Evolutionary conservation across 2,329 filamentous ascomycete species (phyloP).

Genomic region (Pyrenochaeta sp.): DNA sequence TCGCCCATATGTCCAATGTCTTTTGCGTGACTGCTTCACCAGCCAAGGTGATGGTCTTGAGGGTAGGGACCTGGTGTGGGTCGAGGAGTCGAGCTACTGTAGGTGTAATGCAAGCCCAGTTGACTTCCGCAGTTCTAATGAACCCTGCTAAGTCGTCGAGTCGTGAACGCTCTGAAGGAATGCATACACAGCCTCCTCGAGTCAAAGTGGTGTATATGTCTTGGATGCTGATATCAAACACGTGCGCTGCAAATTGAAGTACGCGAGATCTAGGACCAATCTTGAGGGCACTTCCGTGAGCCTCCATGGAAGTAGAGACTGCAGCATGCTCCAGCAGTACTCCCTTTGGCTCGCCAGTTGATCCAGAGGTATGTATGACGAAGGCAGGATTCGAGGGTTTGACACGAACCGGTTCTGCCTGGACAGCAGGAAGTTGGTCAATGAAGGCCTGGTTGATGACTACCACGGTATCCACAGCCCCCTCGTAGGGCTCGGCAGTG

Average conservation of each 20-base stretch:
- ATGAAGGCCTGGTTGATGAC: no score
- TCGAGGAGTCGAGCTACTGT: constrained; percentile 15
- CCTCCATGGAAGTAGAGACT: not conserved
- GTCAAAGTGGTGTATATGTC: not conserved
- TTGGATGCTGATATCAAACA: not conserved
- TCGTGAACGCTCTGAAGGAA: not conserved
- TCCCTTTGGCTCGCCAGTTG: no score
- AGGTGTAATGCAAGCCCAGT: constrained; percentile 12
- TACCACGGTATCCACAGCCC: no score
- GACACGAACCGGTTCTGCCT: no score
- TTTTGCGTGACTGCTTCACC: no score
- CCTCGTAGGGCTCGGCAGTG: no score
- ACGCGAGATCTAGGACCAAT: not conserved
- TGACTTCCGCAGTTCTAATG: constrained; percentile 51
- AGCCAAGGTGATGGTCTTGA: not conserved
- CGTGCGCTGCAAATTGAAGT: not conserved
- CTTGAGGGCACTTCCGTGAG: not conserved
- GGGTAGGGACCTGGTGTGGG: not conserved
- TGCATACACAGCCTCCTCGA: not conserved
- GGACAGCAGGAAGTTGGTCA: no score
- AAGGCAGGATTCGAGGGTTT: no score
- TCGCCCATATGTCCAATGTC: no score
- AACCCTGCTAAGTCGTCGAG: no score
- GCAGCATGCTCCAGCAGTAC: not conserved
- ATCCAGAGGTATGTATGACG: no score